Evolutionary conservation across 306 rosid genomes (phyloP).

Genomic region (Vigna radiata): DNA sequence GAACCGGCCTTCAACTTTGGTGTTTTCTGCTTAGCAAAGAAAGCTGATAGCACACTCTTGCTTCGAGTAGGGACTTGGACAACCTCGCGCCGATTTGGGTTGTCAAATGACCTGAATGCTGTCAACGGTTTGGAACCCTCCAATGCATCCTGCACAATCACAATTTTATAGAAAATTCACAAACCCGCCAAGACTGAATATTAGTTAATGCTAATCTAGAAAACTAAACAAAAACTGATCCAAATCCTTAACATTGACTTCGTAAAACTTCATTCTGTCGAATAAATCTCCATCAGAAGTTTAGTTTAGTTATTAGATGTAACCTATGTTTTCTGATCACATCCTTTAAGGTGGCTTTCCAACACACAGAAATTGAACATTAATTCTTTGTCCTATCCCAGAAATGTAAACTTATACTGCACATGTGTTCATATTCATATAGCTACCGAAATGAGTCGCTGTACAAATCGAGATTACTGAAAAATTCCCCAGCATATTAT

Average conservation of each 20-base stretch:
- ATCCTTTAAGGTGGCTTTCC: too few relatives aligned
- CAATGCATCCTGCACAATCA: conserved; percentile 63
- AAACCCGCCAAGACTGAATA: conserved; percentile 17
- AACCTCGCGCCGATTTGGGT: conserved; percentile 62
- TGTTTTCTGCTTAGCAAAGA: conserved; percentile 83
- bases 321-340: too few relatives aligned
- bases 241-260: not conserved
- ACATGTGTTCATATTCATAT: conserved; percentile 3
- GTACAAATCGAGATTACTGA: not conserved
- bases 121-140: conserved; percentile 73
- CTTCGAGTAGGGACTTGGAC: conserved; percentile 77
- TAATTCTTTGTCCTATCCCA: not conserved
- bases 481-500: not conserved
- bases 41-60: conserved; percentile 86
- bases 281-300: not conserved
- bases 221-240: not conserved
- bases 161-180: conserved; percentile 15
- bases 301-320: not conserved
- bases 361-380: not conserved
- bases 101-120: conserved; percentile 76
- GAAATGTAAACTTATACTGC: not conserved
- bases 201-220: conserved; percentile 10
- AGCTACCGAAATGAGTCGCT: not conserved
- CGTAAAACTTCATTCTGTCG: not conserved
- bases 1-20: conserved; percentile 67